Evolutionary conservation across 164 flowering plant genomes (phyloP), one percentile per base, ranked within the genome.

Genomic region (Piper longum): DNA sequence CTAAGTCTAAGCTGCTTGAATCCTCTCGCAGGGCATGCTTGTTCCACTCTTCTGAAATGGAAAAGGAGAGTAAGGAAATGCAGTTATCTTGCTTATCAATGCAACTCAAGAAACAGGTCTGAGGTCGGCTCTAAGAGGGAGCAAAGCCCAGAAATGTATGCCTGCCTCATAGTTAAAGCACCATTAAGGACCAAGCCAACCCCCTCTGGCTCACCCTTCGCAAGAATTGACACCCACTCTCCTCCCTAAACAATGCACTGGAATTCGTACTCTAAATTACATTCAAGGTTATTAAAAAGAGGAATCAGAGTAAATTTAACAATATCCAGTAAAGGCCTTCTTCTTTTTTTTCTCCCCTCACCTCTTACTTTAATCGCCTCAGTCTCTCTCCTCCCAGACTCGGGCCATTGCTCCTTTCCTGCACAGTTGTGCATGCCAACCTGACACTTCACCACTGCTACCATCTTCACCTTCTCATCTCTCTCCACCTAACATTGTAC

Each of bases 371-470:
- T 4, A 36, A 13, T 57, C 41, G 36, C 41, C 8, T 1, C 42
- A 26, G 36, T 43, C 62, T 43, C 63, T 60, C 57, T 66, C 62
- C 59, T 48, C 62, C 11, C 62, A 41, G 16, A 13, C 62, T 60
- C 19, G 16, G 8, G 62, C 41, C 60, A 57, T 57, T 57, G 36
- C 16, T 60, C 18, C 57, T 61, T 60, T 55, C 45, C 69, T 67
- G 70, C 59, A 67, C 70, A 39, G 70, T 51, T 68, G 44, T 45
- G 70, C 70, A 68, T 66, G 70, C 70, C 70, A 68, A 62, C 66
- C 70, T 62, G 70, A 62, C 70, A 57, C 65, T 48, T 48, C 36
- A 48, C 11, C 52, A 48, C 52, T 48, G 52, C 11, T 13, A 48
- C 52, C 52, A 48, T 14, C 52, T 5, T 48, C 52, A 12, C 52